Evolutionary conservation across 2,329 filamentous ascomycete genomes (phyloP).

Genomic region (Colletotrichum sojae): DNA sequence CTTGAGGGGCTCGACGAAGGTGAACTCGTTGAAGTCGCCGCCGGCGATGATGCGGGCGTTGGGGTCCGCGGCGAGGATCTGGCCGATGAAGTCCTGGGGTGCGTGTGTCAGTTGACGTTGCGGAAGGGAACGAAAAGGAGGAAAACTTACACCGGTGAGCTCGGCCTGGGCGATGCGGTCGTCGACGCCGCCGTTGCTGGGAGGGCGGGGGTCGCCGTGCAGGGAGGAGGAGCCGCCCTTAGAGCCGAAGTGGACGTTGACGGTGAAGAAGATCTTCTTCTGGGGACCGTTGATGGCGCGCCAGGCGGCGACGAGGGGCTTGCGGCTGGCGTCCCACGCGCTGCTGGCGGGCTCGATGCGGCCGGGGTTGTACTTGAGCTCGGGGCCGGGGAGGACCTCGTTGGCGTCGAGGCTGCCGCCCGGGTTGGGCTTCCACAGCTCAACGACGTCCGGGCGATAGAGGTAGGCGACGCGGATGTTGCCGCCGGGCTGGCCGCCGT

Average conservation of each 20-base stretch:
- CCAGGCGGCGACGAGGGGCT: conserved; percentile 78
- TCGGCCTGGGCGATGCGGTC: conserved; percentile 70
- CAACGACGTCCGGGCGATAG: conserved; percentile 73
- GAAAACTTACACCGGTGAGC: conserved; percentile 66
- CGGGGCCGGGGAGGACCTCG: conserved; percentile 69
- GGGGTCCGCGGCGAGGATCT: conserved; percentile 70
- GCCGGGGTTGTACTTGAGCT: conserved; percentile 78
- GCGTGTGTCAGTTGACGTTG: conserved; percentile 39
- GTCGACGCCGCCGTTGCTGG: conserved; percentile 74
- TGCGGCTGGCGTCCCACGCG: conserved; percentile 74
- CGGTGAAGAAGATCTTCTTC: conserved; percentile 73
- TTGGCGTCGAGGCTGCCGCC: conserved; percentile 69
- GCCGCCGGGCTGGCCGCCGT: conserved; percentile 77
- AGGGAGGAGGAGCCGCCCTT: conserved; percentile 77
- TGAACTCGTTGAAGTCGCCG: conserved; percentile 82
- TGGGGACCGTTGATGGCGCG: conserved; percentile 66
- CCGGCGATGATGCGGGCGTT: conserved; percentile 71
- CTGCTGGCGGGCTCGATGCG: conserved; percentile 72
- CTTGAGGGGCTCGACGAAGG: conserved; percentile 71
- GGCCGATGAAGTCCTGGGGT: conserved; percentile 64
- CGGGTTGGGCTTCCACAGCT: conserved; percentile 71
- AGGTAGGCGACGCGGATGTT: conserved; percentile 82
- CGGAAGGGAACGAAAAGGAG: not conserved
- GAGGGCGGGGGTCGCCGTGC: conserved; percentile 76
- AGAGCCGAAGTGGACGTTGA: conserved; percentile 78